These are phyloP conservation scores for Quambalaria eucalypti DNA, from an alignment of 1,284 basidiomycete genomes.

Conservation along the genomic window DNA sequence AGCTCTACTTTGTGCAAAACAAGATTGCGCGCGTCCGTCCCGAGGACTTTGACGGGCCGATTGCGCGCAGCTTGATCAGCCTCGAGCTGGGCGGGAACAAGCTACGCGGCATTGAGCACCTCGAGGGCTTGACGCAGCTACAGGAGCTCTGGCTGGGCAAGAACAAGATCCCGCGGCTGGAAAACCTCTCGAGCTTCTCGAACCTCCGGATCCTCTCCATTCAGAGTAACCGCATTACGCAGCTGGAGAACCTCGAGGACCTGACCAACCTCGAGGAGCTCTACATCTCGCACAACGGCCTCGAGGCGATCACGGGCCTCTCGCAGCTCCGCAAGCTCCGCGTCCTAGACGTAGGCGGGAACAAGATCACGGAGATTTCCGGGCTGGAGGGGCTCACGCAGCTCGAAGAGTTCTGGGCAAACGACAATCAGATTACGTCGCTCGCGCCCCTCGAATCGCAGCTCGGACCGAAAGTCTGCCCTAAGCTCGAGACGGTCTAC, in stretches of 20 bases:
- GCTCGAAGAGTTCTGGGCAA: constrained; percentile 91
- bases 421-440: constrained; percentile 70
- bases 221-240: constrained; percentile 87
- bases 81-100: constrained; percentile 88
- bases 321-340: constrained; percentile 58
- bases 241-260: constrained; percentile 62
- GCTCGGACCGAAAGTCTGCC: constrained; percentile 56
- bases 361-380: constrained; percentile 70
- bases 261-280: constrained; percentile 66
- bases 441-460: constrained; percentile 63
- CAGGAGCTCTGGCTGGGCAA: constrained; percentile 95
- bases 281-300: constrained; percentile 88
- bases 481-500: constrained; percentile 75
- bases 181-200: constrained; percentile 14
- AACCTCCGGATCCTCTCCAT: constrained; percentile 53
- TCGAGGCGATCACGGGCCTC: constrained; percentile 74
- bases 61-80: constrained; percentile 61
- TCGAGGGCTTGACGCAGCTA: constrained; percentile 54
- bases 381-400: constrained; percentile 65
- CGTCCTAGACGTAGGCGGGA: constrained; percentile 79
- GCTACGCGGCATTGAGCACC: constrained; percentile 59
- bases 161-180: constrained; percentile 38
- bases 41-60: constrained; percentile 57
- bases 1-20: constrained; percentile 92
- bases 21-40: constrained; percentile 67